Evolutionary conservation across 2,329 filamentous ascomycete genomes (phyloP), one percentile per base, ranked within the genome.

Genomic region (Raffaelea deltoideospora): DNA sequence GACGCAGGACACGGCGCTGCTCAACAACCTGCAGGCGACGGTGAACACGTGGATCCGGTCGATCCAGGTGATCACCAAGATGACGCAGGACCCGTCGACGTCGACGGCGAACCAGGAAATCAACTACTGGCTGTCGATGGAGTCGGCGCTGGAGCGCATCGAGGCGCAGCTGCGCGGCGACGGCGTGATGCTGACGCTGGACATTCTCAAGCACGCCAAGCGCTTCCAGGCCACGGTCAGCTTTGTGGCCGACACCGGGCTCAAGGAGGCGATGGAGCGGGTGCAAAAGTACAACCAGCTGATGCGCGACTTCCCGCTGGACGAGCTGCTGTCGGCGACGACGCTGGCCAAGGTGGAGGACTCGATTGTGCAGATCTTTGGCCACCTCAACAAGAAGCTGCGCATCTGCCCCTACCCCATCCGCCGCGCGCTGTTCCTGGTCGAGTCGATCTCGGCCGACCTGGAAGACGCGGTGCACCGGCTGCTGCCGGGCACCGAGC

Each of bases 41-140:
- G 90, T 96, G 42, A 98, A 96, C 56, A 79, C 79, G 44, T 99
- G 90, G 90, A 98, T 98, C 61, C 93, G 93, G 61, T 93, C 88
- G 10, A 98, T 99, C 45, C 88, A 95, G 55, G 79, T 80, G 33
- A 92, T 95, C 48, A 98, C 90, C 28, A 92, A 92, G 60, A 81
- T 94, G 65, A 84, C 85, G 29, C 77, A 86, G 50, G 90, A 98
- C 49, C 76, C 84, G 1, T 64, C 66, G 5, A 72, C 64, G 53
- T 78, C 55, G 23, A 93, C 86, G 18, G 90, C 90, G 23, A 88
- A 84, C 39, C 90, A 96, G 56, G 90, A 99, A 57, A 94, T 98
- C 57, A 95, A 95, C 57, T 98, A 98, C 53, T 99, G 90, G 90
- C 59, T 98, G 35, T 92, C 86, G 2, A 94, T 98, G 82, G 92